phyloP scores from a whole-genome alignment of 2,329 filamentous ascomycete species.

The Hymenoscyphus linearis region DNA sequence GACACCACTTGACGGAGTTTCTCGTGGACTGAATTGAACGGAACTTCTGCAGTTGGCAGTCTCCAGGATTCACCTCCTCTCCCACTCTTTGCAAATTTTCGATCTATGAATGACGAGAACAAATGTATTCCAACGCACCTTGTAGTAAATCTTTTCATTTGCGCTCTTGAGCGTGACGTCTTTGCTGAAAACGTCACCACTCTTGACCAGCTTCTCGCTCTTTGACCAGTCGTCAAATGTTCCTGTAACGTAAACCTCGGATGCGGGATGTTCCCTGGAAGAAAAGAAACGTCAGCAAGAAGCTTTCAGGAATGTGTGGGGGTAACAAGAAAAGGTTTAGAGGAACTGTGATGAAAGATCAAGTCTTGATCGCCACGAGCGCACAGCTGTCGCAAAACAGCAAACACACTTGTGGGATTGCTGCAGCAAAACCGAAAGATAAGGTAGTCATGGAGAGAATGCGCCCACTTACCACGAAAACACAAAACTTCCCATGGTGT shows the following conservation, averaged over 20 bases:
- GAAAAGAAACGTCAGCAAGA: constrained; percentile 19
- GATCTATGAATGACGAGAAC: not conserved
- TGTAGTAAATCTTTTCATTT: constrained; percentile 80
- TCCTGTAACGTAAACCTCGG: constrained; percentile 87
- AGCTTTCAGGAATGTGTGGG: not conserved
- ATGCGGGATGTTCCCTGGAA: constrained; percentile 73
- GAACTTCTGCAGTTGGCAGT: not conserved
- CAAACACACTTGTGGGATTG: not conserved
- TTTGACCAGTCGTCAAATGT: constrained; percentile 94
- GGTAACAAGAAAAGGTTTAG: not conserved
- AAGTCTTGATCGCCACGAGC: not conserved
- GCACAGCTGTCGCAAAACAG: not conserved
- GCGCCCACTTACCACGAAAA: constrained; percentile 33
- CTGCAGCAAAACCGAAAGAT: not conserved
- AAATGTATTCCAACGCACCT: constrained; percentile 54
- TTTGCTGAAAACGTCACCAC: constrained; percentile 71
- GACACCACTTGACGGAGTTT: constrained; percentile 5
- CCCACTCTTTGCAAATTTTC: not conserved
- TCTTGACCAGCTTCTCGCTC: constrained; percentile 75
- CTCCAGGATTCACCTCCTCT: not conserved
- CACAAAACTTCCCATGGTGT: constrained; percentile 34
- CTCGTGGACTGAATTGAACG: not conserved
- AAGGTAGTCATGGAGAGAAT: not conserved
- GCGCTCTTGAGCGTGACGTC: constrained; percentile 64
- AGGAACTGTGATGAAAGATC: not conserved